Conservation (phyloP, 768 basidiomycete species). For the Rhizopogon sp. region DNA sequence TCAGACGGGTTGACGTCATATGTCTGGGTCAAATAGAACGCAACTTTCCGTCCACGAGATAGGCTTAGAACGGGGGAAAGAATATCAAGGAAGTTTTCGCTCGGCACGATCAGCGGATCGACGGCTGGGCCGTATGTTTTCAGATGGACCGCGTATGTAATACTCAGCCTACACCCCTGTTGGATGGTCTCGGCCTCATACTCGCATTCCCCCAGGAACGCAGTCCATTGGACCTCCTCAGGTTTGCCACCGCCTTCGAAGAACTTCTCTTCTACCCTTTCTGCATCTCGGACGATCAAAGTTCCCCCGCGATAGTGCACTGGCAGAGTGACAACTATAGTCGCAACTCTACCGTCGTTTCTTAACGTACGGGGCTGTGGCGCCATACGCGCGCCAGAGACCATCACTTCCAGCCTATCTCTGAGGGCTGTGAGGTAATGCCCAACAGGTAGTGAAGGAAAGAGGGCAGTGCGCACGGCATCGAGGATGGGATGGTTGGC, state of each 20-base stretch:
- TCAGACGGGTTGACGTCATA: slow-evolving; percentile 71
- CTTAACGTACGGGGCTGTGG: slow-evolving; percentile 48
- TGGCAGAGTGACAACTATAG: slow-evolving; percentile 68
- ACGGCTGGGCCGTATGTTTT: slow-evolving; percentile 61
- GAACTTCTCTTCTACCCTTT: slow-evolving; percentile 58
- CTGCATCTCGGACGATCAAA: slow-evolving; percentile 50
- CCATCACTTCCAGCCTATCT: slow-evolving; percentile 67
- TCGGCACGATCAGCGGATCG: slow-evolving; percentile 67
- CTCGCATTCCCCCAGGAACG: slow-evolving; percentile 70
- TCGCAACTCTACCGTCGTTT: slow-evolving; percentile 68
- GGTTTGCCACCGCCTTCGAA: slow-evolving; percentile 54
- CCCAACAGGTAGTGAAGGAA: slow-evolving; percentile 62
- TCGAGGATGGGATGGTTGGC: slow-evolving; percentile 81
- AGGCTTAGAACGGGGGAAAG: slow-evolving; percentile 68
- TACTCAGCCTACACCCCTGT: slow-evolving; percentile 62
- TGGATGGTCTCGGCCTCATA: slow-evolving; percentile 69
- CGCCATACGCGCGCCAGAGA: slow-evolving; percentile 53
- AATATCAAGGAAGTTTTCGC: slow-evolving; percentile 67
- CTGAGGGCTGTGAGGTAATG: slow-evolving; percentile 65
- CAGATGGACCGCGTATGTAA: slow-evolving; percentile 70
- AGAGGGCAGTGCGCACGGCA: slow-evolving; percentile 65
- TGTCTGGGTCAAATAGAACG: slow-evolving; percentile 64
- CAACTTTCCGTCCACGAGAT: slow-evolving; percentile 66
- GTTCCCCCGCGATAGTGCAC: slow-evolving; percentile 70
- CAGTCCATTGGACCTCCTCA: slow-evolving; percentile 74